Base-by-base conservation (phyloP, 208 protist species). In the Leishmania tarentolae region DNA sequence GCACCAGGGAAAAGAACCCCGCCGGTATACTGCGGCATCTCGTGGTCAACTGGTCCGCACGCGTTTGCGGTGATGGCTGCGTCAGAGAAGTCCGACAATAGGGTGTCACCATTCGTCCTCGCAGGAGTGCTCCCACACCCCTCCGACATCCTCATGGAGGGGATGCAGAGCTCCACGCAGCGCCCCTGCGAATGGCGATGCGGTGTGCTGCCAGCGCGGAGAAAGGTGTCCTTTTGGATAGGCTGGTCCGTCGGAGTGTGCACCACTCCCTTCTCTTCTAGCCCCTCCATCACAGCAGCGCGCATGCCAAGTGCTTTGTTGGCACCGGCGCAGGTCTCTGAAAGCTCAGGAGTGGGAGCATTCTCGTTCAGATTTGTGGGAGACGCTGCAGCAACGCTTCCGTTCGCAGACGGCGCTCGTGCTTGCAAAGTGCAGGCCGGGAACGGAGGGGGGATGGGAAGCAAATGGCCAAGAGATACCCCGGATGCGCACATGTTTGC, bases 221-320 rank as follows among this genome's bases (percentile, higher is more conserved):
- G 37, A 52, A 78, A 70, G 53, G 70, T 66, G 65, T 82, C 77
- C 50, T 78, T 81, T 31, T 79, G 61, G 31, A 85, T 78, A 2
- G 72, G 75, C 78, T 85, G 82, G 37, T 77, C 40, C 28, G n/a
- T 44, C 46, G 82, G 82, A 1, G 82, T 85, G 61, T 82, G 72
- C 59, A 76, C 81, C 15, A 11, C 69, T 0, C 7, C 35, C 31
- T 61, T 66, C 15, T 28, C 59, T 2, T 8, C 40, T 17, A 19
- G 40, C 47, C 42, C 73, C 37, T 65, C 44, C 40, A 31, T 28
- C 72, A 42, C 11, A 76, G 11, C 72, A 15, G 31, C 35, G 35
- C 47, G 37, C 21, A 61, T 44, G 50, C 6, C n/a, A 28, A 44
- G 31, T 4, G 47, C 50, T 31, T 24, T 35, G 50, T n/a, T 44